These are phyloP conservation scores for Fusarium anthophilum DNA, from an alignment of 2,329 filamentous ascomycete species.

Conservation along the genomic window DNA sequence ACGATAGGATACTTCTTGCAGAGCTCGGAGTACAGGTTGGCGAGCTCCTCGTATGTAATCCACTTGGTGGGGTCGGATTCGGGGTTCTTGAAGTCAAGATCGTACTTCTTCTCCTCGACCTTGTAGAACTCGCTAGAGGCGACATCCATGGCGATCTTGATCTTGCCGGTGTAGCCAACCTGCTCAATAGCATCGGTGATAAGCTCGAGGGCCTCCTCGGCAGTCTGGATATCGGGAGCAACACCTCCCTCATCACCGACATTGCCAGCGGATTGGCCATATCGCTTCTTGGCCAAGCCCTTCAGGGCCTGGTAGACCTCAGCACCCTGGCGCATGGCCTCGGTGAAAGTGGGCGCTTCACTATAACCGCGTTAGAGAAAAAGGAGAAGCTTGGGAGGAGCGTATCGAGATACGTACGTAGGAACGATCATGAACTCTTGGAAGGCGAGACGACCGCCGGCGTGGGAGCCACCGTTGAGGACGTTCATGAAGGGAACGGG, in stretches of 20 bases:
- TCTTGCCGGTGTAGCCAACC: conserved; percentile 93
- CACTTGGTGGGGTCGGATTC: conserved; percentile 95
- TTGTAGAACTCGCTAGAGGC: conserved; percentile 99
- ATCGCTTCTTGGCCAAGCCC: conserved; percentile 97
- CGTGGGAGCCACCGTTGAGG: conserved; percentile 92
- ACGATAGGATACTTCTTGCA: conserved; percentile 97
- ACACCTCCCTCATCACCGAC: conserved; percentile 99
- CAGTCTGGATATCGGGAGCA: conserved; percentile 96
- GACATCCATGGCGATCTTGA: conserved; percentile 99
- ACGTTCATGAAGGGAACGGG: conserved; percentile 95
- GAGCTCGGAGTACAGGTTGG: conserved; percentile 87
- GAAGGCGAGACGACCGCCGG: conserved; percentile 94
- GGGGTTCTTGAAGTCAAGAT: conserved; percentile 99
- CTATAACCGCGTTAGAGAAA: conserved; percentile 51
- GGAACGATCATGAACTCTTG: conserved; percentile 98
- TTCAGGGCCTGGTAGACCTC: conserved; percentile 99
- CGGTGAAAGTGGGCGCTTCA: conserved; percentile 87
- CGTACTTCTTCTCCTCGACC: conserved; percentile 97
- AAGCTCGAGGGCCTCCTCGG: conserved; percentile 95
- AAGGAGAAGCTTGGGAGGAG: neutral
- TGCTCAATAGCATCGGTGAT: conserved; percentile 94
- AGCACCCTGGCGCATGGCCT: conserved; percentile 94
- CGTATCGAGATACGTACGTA: conserved; percentile 60
- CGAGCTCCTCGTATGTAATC: conserved; percentile 98
- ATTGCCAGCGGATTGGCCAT: conserved; percentile 98